These are phyloP conservation scores for Suhomyces vadensis DNA, from an alignment of 805 yeast species.

Conservation along the genomic window DNA sequence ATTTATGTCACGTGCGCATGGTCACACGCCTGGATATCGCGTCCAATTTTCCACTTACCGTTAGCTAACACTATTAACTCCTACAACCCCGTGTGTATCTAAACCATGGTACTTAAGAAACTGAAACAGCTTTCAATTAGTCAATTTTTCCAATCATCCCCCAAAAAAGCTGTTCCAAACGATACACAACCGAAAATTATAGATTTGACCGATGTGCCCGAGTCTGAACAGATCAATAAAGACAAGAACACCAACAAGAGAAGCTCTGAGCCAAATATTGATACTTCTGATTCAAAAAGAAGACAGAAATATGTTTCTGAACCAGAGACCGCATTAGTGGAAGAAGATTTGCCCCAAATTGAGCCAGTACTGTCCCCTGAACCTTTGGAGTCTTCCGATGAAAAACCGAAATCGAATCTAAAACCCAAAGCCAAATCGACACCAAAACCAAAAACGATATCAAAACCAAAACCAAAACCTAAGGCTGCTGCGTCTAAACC, in stretches of 20 bases:
- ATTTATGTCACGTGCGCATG: not conserved
- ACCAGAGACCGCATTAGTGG: no score
- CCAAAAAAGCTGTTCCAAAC: not conserved
- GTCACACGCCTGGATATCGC: constrained; percentile 1
- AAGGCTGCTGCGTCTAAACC: constrained; percentile 2
- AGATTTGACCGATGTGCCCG: constrained; percentile 3
- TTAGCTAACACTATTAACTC: not conserved
- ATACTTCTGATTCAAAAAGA: not conserved
- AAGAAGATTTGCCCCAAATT: no score
- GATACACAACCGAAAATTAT: not conserved
- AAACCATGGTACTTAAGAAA: constrained; percentile 4
- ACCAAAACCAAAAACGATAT: not conserved
- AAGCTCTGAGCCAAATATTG: constrained; percentile 4
- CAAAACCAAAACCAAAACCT: not conserved
- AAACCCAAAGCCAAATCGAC: constrained; percentile 1
- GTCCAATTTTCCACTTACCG: not conserved
- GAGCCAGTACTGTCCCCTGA: no score
- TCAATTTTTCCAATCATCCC: constrained; percentile 12
- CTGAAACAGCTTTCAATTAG: constrained; percentile 14
- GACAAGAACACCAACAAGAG: constrained; percentile 7
- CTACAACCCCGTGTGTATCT: not conserved
- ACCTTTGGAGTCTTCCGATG: no score
- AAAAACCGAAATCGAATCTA: not conserved
- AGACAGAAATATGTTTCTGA: not conserved
- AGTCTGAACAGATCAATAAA: not conserved